Conservation (phyloP, 2,329 filamentous ascomycete genomes). For the Arthrobotrys sphaeroides region DNA sequence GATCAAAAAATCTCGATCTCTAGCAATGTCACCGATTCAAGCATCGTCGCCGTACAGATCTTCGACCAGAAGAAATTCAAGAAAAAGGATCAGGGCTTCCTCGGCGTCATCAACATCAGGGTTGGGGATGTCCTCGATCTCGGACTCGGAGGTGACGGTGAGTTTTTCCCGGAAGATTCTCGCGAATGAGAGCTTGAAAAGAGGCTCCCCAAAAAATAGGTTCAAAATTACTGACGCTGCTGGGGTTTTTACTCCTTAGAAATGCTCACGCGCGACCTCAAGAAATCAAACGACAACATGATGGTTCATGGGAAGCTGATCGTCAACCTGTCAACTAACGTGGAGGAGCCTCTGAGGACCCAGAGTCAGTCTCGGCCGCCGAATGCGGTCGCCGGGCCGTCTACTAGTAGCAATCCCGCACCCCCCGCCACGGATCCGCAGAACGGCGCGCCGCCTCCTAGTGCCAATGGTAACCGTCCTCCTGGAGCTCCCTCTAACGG, state of each 20-base stretch:
- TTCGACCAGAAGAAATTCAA: slow-evolving; percentile 99
- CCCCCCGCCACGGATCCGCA: slow-evolving; percentile 57
- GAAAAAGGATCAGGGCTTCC: slow-evolving; percentile 99
- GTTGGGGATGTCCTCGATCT: slow-evolving; percentile 95
- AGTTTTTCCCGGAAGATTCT: slow-evolving; percentile 59
- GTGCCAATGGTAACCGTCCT: slow-evolving; percentile 60
- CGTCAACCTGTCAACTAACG: slow-evolving; percentile 92
- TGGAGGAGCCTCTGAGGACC: slow-evolving; percentile 73
- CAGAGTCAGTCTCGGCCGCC: slow-evolving; percentile 33
- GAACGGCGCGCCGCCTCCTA: slow-evolving; percentile 63
- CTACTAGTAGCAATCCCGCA: slow-evolving; percentile 58
- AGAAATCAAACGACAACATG: slow-evolving; percentile 97
- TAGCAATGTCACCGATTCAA: slow-evolving; percentile 91
- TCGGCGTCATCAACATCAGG: slow-evolving; percentile 96
- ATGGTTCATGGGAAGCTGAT: slow-evolving; percentile 98
- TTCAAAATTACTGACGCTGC: slow-evolving; percentile 38
- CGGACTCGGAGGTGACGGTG: slow-evolving; percentile 89
- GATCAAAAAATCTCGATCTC: neutral
- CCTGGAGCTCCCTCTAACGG: slow-evolving; percentile 61
- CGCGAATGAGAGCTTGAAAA: neutral
- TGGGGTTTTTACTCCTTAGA: slow-evolving; percentile 66
- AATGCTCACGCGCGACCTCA: slow-evolving; percentile 96
- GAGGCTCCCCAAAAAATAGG: neutral
- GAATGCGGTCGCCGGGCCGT: slow-evolving; percentile 54
- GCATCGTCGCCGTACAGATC: slow-evolving; percentile 95